phyloP scores from a whole-genome alignment of 169 alveolate genomes.

The Neospora caninum region DNA sequence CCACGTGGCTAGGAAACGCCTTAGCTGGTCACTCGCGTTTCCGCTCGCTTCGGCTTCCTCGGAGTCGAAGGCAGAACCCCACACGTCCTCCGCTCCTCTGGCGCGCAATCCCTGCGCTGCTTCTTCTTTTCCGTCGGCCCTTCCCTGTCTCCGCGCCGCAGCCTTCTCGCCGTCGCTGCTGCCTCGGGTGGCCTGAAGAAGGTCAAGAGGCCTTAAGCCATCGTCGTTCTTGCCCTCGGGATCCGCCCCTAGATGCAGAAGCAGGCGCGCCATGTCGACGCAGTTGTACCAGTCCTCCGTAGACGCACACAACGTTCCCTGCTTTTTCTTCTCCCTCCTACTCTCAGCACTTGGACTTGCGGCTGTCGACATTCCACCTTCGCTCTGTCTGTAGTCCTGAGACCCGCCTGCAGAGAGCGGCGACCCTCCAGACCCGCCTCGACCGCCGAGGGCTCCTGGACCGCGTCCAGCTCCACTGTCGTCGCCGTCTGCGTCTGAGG shows the following conservation, averaged over 20 bases:
- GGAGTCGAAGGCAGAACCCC: no score
- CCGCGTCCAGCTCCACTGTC: no score
- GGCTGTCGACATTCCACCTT: background rate
- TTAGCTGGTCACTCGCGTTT: background rate
- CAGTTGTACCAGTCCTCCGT: conserved; percentile 10
- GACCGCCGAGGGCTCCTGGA: background rate
- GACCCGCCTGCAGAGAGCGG: background rate
- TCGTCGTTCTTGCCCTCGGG: conserved; percentile 66
- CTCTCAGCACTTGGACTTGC: background rate
- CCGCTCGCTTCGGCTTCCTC: background rate
- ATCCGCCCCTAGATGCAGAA: conserved; percentile 76
- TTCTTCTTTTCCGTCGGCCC: no score
- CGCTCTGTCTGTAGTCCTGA: background rate
- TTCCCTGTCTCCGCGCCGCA: no score
- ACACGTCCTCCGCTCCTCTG: no score
- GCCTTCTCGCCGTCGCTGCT: no score
- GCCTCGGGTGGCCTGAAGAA: background rate
- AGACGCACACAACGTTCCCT: background rate
- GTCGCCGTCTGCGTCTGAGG: background rate
- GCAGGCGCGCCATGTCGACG: conserved; percentile 45
- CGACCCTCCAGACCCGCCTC: background rate
- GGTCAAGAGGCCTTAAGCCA: conserved; percentile 72
- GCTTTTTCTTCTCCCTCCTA: background rate
- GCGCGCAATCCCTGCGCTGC: no score
- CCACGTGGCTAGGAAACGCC: background rate